Evolutionary conservation across 2,329 filamentous ascomycete genomes (phyloP).

Genomic region (Phyllosticta paracitricarpa): DNA sequence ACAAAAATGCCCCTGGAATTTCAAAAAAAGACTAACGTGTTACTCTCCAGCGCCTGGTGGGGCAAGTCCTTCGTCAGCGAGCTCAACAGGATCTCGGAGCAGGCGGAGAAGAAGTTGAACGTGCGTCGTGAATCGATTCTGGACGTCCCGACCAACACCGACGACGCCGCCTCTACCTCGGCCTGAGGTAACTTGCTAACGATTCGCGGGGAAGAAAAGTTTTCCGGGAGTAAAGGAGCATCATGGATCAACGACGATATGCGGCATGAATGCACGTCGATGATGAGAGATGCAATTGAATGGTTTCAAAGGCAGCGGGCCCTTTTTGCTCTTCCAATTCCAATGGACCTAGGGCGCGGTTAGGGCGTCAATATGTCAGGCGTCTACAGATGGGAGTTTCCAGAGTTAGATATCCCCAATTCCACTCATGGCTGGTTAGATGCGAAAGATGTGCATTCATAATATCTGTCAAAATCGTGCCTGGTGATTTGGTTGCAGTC

Average conservation of each 20-base stretch:
- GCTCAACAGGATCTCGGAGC: constrained; percentile 51
- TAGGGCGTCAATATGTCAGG: background rate
- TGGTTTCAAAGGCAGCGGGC: background rate
- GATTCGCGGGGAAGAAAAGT: background rate
- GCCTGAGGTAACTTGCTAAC: background rate
- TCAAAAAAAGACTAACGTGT: constrained; percentile 15
- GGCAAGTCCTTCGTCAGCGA: constrained; percentile 86
- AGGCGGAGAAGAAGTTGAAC: constrained; percentile 41
- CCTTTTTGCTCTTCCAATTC: background rate
- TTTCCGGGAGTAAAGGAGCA: background rate
- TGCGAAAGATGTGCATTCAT: background rate
- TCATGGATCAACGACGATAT: background rate
- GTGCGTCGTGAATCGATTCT: constrained; percentile 17
- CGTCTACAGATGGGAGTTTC: background rate
- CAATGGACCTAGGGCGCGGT: background rate
- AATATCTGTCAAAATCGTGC: no score
- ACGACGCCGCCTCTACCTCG: background rate
- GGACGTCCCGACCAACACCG: background rate
- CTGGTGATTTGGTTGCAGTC: background rate
- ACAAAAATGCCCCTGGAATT: background rate
- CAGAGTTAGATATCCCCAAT: background rate
- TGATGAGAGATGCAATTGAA: background rate
- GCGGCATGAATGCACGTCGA: constrained; percentile 4
- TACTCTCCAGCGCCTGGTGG: constrained; percentile 67
- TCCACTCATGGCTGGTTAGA: background rate